Base-by-base conservation (phyloP, 768 basidiomycete genomes). In the Pulveroboletus frians region DNA sequence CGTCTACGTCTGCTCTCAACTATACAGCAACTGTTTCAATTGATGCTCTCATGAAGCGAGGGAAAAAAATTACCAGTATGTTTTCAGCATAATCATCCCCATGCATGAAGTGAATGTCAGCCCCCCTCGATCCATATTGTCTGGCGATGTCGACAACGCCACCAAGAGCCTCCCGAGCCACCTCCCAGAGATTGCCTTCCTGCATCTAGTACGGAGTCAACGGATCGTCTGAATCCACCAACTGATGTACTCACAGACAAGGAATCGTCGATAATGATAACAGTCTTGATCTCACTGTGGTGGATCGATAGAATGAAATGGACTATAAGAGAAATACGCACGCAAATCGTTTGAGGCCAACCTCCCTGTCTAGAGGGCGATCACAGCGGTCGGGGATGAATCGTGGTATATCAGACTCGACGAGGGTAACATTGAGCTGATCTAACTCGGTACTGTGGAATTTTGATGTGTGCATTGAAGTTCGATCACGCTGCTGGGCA, bases 71-170 rank as follows among this genome's bases (percentile, higher is more conserved):
- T 36, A 58, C 65, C 55, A 47, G 60, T 51, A 70, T 53, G 50
- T 59, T 60, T 13, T 51, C 47, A 4, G 61, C 71, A 47, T 63
- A 70, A 47, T 54, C 61, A 29, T 57, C 54, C 14, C 46, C 40
- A 49, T 75, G 76, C 56, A 75, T 66, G 57, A 76, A 75, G 52
- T 73, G 65, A 11, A 76, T 60, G 34, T 76, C 76, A 40, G 67
- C 26, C 10, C 75, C 74, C 27, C 65, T 71, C 10, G 66, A 63
- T 14, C 67, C 73, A 40, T 71, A 68, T 34, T 61, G 52, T 23
- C 63, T 66, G 18, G 71, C 68, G 3, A 70, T 54, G 30, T 73
- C 69, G 5, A 70, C 65, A 20, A 75, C 64, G 39, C 68, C 73
- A 37, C 63, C 71, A 17, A 76, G 65, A 3, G 75, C 74, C 31